Conservation (phyloP, 176 grass and related monocot genomes). For the Musa acuminata region DNA sequence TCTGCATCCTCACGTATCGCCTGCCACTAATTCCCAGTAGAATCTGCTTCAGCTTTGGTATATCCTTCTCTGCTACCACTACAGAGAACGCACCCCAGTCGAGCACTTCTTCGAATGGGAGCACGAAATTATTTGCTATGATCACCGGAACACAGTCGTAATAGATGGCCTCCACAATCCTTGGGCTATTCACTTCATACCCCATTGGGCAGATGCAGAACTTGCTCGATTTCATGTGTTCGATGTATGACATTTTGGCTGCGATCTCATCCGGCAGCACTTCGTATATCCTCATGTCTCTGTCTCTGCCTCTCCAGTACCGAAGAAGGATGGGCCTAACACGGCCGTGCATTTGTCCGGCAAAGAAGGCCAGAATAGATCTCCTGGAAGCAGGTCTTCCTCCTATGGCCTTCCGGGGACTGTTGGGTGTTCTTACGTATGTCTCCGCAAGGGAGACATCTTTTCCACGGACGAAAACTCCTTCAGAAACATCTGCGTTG, state of each 20-base stretch:
- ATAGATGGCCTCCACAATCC: not conserved
- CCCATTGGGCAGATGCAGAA: slow-evolving; percentile 1
- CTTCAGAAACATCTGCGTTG: slow-evolving; percentile 4
- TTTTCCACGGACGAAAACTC: not conserved
- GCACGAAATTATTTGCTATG: slow-evolving; percentile 1
- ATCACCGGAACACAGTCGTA: not conserved
- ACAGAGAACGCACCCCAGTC: not conserved
- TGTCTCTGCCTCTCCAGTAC: not conserved
- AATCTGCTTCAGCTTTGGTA: not conserved
- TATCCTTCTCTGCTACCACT: slow-evolving; percentile 4
- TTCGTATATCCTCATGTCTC: not conserved
- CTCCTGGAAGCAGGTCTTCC: not conserved
- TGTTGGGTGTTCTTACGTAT: not conserved
- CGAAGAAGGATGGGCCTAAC: not conserved
- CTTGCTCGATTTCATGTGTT: slow-evolving; percentile 3
- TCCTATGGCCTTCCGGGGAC: not conserved
- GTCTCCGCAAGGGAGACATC: not conserved
- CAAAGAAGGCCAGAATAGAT: slow-evolving; percentile 1
- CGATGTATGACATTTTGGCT: not conserved
- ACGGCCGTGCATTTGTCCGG: not conserved
- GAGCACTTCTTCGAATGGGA: not conserved
- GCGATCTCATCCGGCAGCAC: not conserved
- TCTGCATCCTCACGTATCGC: not conserved
- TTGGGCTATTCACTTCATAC: slow-evolving; percentile 1
- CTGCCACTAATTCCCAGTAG: not conserved